phyloP scores from a whole-genome alignment of 768 basidiomycete species.

The Ephemerocybe angulata region DNA sequence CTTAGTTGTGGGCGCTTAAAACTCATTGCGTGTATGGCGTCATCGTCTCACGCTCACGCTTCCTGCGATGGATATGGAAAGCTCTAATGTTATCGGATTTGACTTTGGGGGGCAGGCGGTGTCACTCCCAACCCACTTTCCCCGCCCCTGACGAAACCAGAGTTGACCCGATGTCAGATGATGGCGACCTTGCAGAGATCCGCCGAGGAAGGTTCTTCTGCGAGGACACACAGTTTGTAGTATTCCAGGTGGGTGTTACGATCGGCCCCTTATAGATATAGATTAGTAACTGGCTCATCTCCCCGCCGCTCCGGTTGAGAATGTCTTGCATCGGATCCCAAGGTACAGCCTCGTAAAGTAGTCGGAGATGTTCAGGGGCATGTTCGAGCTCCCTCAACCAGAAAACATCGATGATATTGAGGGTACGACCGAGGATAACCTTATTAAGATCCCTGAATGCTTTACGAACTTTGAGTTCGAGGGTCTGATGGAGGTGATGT shows the following conservation, averaged over 20 bases:
- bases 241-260: background rate
- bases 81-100: no score
- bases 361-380: background rate
- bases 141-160: background rate
- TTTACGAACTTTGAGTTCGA: background rate
- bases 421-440: background rate
- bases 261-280: background rate
- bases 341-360: background rate
- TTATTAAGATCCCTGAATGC: background rate
- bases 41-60: no score
- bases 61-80: no score
- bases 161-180: background rate
- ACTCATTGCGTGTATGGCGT: no score
- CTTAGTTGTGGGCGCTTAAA: no score
- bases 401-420: background rate
- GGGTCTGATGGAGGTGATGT: background rate
- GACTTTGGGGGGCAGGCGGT: no score
- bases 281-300: background rate
- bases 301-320: background rate
- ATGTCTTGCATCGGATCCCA: background rate
- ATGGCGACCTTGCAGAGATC: background rate
- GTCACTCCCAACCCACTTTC: no score
- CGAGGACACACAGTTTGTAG: background rate
- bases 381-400: background rate
- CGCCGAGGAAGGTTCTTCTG: background rate